These are phyloP conservation scores for Ramicandelaber brevisporus DNA, from an alignment of 192 early-diverging fungal genomes.

Conservation along the genomic window DNA sequence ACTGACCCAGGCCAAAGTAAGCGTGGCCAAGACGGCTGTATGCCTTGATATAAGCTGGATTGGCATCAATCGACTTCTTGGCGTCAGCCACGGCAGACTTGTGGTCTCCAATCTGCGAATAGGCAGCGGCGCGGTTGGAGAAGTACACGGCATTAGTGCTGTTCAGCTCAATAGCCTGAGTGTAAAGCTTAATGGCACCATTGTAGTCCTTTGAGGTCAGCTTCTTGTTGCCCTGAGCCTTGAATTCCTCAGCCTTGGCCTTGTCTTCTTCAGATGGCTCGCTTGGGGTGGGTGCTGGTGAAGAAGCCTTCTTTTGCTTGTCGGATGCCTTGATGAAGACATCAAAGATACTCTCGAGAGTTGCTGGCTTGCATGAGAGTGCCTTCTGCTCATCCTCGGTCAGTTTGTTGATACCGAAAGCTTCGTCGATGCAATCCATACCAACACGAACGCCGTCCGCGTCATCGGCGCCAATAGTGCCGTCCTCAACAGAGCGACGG, in stretches of 20 bases:
- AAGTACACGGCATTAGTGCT: slow-evolving; percentile 79
- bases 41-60: slow-evolving; percentile 77
- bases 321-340: no score
- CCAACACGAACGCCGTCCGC: no score
- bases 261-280: slow-evolving; percentile 35
- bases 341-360: no score
- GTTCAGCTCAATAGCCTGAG: slow-evolving; percentile 71
- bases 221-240: slow-evolving; percentile 58
- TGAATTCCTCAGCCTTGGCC: slow-evolving; percentile 68
- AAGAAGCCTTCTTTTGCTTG: no score
- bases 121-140: slow-evolving; percentile 91
- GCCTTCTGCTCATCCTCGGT: no score
- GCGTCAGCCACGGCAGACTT: slow-evolving; percentile 72
- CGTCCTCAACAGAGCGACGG: no score
- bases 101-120: slow-evolving; percentile 71
- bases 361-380: no score
- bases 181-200: slow-evolving; percentile 70
- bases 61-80: slow-evolving; percentile 52
- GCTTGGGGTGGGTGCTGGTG: no score
- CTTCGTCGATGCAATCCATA: no score
- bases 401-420: no score
- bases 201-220: slow-evolving; percentile 61
- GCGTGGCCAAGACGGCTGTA: slow-evolving; percentile 85
- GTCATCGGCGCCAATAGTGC: no score
- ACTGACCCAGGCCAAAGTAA: slow-evolving; percentile 70